A percentile compares a stretch with the other conserved stretches of the same genome.
Conservation (phyloP, 2,329 filamentous ascomycete species). For the Neoscytalidium dimidiatum region DNA sequence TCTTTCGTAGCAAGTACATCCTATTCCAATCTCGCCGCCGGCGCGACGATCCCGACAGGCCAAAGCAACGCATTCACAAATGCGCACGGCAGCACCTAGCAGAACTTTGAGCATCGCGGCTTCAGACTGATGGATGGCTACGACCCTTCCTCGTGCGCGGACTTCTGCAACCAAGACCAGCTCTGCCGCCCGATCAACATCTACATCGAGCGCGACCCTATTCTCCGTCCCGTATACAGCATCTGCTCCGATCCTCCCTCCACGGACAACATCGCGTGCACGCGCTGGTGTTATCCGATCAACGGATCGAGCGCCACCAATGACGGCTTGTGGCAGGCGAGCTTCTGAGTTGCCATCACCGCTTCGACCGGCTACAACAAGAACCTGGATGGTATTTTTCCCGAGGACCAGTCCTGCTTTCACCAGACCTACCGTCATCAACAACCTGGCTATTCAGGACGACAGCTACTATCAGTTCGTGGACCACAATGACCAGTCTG, state of each 20-base stretch:
- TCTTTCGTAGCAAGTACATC: background rate
- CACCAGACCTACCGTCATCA: slow-evolving; percentile 22
- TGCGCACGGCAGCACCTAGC: slow-evolving; percentile 17
- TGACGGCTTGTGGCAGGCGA: background rate
- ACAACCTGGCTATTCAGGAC: slow-evolving; percentile 31
- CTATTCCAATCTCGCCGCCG: background rate
- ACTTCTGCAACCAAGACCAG: slow-evolving; percentile 17
- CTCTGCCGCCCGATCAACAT: slow-evolving; percentile 26
- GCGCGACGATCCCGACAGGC: slow-evolving; percentile 11
- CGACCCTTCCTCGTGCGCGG: slow-evolving; percentile 20
- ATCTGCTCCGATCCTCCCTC: slow-evolving; percentile 35
- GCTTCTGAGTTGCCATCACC: background rate
- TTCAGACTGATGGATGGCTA: slow-evolving; percentile 21
- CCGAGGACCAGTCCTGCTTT: slow-evolving; percentile 24
- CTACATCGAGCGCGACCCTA: slow-evolving; percentile 26
- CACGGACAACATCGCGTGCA: background rate
- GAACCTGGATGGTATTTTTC: background rate
- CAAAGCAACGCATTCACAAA: slow-evolving; percentile 20
- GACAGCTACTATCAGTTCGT: slow-evolving; percentile 28
- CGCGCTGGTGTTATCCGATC: slow-evolving; percentile 18
- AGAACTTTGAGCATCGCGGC: slow-evolving; percentile 20
- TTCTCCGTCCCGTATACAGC: slow-evolving; percentile 28
- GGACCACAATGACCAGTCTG: slow-evolving; percentile 29
- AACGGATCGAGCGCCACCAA: background rate
- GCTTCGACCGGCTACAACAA: slow-evolving; percentile 30